Conservation (phyloP, 257 asterid genomes). For the Ehretia macrophylla region DNA sequence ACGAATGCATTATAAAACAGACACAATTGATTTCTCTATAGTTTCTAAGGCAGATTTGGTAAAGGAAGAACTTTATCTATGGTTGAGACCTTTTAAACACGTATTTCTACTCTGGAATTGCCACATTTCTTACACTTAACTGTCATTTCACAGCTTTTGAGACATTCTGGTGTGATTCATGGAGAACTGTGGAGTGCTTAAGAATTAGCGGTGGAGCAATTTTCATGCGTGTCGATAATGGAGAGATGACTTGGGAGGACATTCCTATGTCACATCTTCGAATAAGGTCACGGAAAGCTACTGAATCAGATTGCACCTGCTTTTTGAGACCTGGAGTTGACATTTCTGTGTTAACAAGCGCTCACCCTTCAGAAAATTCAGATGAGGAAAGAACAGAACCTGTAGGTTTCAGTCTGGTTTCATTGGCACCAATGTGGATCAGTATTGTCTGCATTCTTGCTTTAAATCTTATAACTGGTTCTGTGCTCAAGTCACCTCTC, state of each 20-base stretch:
- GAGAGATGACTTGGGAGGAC: constrained; percentile 45
- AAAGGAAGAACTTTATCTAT: too few species aligned
- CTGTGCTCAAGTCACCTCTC: background rate
- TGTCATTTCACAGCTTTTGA: constrained; percentile 69
- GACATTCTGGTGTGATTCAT: constrained; percentile 60
- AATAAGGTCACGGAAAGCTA: constrained; percentile 73
- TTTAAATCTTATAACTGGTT: background rate
- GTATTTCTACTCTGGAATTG: background rate
- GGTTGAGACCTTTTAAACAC: too few species aligned
- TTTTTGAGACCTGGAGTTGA: constrained; percentile 82
- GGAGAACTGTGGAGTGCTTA: constrained; percentile 73
- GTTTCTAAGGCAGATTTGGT: too few species aligned
- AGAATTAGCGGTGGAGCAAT: constrained; percentile 46
- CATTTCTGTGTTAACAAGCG: constrained; percentile 47
- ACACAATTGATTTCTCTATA: too few species aligned
- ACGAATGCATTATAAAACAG: too few species aligned
- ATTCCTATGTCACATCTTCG: constrained; percentile 65
- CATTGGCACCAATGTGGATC: background rate
- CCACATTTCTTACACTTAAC: constrained; percentile 11
- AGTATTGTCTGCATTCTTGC: background rate
- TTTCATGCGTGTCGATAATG: constrained; percentile 31
- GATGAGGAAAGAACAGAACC: constrained; percentile 35
- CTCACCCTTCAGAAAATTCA: constrained; percentile 30
- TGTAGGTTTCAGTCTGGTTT: constrained; percentile 34
- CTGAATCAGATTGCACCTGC: constrained; percentile 58